phyloP scores from a whole-genome alignment of 148 eudicot genomes.

The Oxyria digyna region DNA sequence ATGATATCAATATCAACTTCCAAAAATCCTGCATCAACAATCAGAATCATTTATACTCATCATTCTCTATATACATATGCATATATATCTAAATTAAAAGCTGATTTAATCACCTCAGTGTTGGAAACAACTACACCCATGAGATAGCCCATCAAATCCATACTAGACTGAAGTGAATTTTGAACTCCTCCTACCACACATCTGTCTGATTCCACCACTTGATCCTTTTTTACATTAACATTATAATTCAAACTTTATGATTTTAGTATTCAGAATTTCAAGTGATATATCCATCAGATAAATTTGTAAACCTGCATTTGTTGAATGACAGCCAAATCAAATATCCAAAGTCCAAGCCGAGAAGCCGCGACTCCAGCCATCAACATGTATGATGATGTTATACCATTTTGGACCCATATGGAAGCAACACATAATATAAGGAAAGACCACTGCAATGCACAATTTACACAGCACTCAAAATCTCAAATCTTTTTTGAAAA shows the following conservation, averaged over 20 bases:
- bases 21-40: conserved; percentile 61
- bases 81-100: too few species aligned
- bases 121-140: conserved; percentile 76
- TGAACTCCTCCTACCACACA: conserved; percentile 88
- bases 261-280: too few species aligned
- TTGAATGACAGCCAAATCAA: conserved; percentile 85
- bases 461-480: background rate
- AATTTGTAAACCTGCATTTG: conserved; percentile 97
- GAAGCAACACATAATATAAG: conserved; percentile 75
- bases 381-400: conserved; percentile 46
- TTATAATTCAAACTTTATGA: too few species aligned
- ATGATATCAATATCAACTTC: conserved; percentile 56
- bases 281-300: too few species aligned
- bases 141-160: conserved; percentile 68
- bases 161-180: conserved; percentile 73
- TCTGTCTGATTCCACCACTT: conserved; percentile 66
- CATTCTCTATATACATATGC: too few species aligned
- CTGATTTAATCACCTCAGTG: conserved; percentile 64
- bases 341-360: conserved; percentile 95
- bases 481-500: background rate
- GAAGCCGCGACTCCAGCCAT: conserved; percentile 87
- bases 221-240: conserved; percentile 35
- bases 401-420: conserved; percentile 35
- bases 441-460: conserved; percentile 53
- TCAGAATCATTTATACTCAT: background rate